phyloP scores from a whole-genome alignment of 2,329 filamentous ascomycete species.

The Monilinia vaccinii-corymbosi region DNA sequence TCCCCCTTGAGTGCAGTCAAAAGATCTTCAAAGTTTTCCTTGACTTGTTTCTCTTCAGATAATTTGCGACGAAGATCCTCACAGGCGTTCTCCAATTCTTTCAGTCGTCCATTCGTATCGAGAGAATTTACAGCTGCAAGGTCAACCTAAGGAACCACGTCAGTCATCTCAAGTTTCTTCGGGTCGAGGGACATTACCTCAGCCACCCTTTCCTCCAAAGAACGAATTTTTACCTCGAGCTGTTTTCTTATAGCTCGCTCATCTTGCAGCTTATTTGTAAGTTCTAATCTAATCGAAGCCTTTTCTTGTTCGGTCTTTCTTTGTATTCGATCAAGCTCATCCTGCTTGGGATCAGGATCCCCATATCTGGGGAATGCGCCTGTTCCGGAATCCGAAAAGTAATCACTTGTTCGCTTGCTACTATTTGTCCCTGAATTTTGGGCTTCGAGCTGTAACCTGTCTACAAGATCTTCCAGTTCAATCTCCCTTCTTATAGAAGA shows the following conservation, averaged over 20 bases:
- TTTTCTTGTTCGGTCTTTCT: conserved; percentile 84
- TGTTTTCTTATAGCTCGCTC: conserved; percentile 67
- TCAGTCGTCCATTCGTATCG: conserved; percentile 53
- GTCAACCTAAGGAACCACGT: conserved; percentile 28
- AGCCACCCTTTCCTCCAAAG: conserved; percentile 69
- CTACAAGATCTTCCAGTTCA: conserved; percentile 90
- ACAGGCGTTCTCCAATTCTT: conserved; percentile 69
- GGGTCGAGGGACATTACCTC: conserved; percentile 36
- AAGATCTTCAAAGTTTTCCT: conserved; percentile 90
- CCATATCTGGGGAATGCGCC: conserved; percentile 65
- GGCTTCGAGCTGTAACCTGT: conserved; percentile 73
- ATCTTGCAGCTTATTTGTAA: conserved; percentile 79
- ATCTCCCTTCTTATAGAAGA: conserved; percentile 90
- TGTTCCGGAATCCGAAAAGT: conserved; percentile 93
- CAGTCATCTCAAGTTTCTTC: conserved; percentile 10
- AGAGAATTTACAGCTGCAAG: conserved; percentile 44
- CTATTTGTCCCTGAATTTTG: conserved; percentile 43
- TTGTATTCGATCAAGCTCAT: conserved; percentile 75
- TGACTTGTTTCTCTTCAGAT: conserved; percentile 74
- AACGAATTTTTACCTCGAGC: conserved; percentile 76
- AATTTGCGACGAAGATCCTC: conserved; percentile 78
- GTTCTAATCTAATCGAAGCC: conserved; percentile 73
- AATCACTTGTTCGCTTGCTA: conserved; percentile 80
- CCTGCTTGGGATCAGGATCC: conserved; percentile 51
- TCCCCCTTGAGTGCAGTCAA: conserved; percentile 76